These are phyloP conservation scores for Cladobotryum mycophilum DNA, from an alignment of 2,329 filamentous ascomycete species.

Conservation along the genomic window DNA sequence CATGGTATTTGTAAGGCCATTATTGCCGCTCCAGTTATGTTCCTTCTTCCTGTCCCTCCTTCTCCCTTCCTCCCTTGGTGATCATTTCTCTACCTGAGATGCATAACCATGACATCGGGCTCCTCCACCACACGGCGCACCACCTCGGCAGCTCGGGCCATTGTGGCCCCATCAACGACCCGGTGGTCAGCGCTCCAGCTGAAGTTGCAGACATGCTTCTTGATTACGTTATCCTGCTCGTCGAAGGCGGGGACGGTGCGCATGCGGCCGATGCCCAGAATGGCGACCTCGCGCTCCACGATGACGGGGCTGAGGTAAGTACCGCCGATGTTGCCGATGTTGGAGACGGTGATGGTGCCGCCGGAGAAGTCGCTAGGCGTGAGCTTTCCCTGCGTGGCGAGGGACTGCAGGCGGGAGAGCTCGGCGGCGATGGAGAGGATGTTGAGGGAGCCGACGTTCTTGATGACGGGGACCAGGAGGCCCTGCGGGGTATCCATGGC, in stretches of 20 bases:
- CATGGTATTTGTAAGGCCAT: neutral
- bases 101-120: slow-evolving; percentile 80
- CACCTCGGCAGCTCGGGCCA: slow-evolving; percentile 81
- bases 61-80: too few species aligned
- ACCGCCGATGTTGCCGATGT: slow-evolving; percentile 92
- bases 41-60: too few species aligned
- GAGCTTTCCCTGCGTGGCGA: slow-evolving; percentile 71
- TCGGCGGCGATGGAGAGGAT: slow-evolving; percentile 74
- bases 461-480: slow-evolving; percentile 86
- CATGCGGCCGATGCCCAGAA: slow-evolving; percentile 80
- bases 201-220: slow-evolving; percentile 77
- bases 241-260: slow-evolving; percentile 76
- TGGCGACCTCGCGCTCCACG: slow-evolving; percentile 84
- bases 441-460: slow-evolving; percentile 70
- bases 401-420: slow-evolving; percentile 63
- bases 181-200: slow-evolving; percentile 97
- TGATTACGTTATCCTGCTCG: slow-evolving; percentile 53
- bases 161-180: slow-evolving; percentile 89
- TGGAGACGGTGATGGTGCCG: slow-evolving; percentile 91
- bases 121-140: slow-evolving; percentile 75
- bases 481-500: slow-evolving; percentile 91
- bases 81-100: slow-evolving; percentile 53
- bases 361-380: slow-evolving; percentile 68
- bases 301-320: slow-evolving; percentile 89
- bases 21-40: too few species aligned